Conservation (phyloP, 371 early-diverging fungal genomes). For the Mucor piriformis region DNA sequence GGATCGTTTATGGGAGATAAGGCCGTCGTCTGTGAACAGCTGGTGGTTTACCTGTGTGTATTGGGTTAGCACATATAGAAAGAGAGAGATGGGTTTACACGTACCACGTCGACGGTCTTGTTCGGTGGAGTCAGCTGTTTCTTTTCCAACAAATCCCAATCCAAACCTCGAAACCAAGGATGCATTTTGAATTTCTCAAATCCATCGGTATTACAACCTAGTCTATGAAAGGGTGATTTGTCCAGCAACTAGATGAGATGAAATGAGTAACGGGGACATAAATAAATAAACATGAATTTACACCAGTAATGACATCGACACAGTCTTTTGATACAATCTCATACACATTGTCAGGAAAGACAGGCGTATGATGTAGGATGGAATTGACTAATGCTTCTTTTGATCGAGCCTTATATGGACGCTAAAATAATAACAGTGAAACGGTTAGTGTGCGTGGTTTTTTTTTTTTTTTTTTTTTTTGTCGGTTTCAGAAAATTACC, state of each 20-base stretch:
- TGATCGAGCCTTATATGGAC: constrained; percentile 77
- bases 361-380: constrained; percentile 59
- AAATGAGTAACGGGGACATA: neutral
- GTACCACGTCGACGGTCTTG: neutral
- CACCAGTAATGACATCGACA: constrained; percentile 51
- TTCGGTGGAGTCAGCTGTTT: constrained; percentile 59
- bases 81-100: neutral
- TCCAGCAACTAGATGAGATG: constrained; percentile 64
- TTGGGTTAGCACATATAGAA: neutral
- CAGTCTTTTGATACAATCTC: constrained; percentile 54
- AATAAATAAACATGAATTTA: constrained; percentile 6
- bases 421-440: constrained; percentile 32
- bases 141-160: constrained; percentile 58
- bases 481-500: constrained; percentile 35
- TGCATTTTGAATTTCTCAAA: constrained; percentile 58
- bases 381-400: constrained; percentile 67
- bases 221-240: constrained; percentile 57
- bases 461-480: too few relatives aligned
- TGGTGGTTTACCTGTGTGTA: neutral
- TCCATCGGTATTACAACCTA: constrained; percentile 56
- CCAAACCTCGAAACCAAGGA: constrained; percentile 62
- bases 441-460: too few relatives aligned
- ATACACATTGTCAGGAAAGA: constrained; percentile 57
- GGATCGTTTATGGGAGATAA: constrained; percentile 22
- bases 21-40: constrained; percentile 22